Conservation (phyloP, 2,329 filamentous ascomycete species). For the Rosellinia necatrix region DNA sequence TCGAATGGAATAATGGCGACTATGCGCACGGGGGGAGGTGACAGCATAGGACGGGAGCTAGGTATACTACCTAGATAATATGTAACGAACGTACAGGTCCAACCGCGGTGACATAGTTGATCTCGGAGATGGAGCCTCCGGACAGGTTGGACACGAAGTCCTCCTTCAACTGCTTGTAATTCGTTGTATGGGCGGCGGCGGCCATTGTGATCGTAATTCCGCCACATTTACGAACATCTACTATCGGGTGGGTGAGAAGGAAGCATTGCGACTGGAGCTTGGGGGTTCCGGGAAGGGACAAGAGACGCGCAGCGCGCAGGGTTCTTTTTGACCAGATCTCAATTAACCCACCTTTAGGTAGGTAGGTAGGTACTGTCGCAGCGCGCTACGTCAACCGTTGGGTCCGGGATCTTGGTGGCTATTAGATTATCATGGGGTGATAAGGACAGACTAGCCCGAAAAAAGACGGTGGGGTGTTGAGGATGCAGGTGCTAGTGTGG, state of each 20-base stretch:
- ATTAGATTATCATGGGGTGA: too few species aligned
- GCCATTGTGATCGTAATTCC: conserved; percentile 6
- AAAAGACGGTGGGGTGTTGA: too few species aligned
- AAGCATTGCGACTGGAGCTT: not conserved
- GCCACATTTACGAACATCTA: not conserved
- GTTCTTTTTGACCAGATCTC: conserved; percentile 25
- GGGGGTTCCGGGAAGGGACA: not conserved
- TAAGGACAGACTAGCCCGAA: too few species aligned
- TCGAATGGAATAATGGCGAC: not conserved
- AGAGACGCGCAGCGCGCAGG: not conserved
- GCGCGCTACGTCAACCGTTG: conserved; percentile 11
- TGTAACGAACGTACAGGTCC: conserved; percentile 87
- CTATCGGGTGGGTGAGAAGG: not conserved
- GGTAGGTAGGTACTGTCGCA: too few species aligned
- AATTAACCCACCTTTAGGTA: too few species aligned
- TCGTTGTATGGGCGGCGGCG: conserved; percentile 48
- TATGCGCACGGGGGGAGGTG: too few species aligned
- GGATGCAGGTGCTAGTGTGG: too few species aligned
- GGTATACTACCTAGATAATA: too few species aligned
- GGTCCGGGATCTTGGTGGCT: not conserved
- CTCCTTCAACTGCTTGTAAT: conserved; percentile 91
- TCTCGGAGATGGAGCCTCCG: conserved; percentile 81
- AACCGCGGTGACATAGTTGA: conserved; percentile 83
- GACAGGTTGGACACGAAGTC: conserved; percentile 92
- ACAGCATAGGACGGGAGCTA: too few species aligned